These are phyloP conservation scores for Candida coquimbonensis DNA, from an alignment of 805 yeast species.

Conservation along the genomic window DNA sequence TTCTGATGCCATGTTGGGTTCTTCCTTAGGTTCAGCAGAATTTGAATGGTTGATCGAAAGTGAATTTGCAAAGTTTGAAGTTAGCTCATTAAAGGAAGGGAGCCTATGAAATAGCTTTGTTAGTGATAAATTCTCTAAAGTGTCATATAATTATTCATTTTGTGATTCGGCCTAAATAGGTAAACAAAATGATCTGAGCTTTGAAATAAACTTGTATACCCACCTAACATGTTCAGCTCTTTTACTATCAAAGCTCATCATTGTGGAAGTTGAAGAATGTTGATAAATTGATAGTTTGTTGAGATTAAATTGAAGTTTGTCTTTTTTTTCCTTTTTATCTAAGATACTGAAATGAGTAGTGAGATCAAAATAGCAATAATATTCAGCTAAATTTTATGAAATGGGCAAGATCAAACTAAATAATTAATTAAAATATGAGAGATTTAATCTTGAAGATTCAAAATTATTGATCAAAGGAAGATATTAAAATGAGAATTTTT, in stretches of 20 bases:
- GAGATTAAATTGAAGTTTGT: no score
- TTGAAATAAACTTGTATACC: not conserved
- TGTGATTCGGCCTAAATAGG: conserved; percentile 1
- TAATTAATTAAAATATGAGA: no score
- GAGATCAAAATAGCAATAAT: not conserved
- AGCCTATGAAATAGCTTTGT: conserved; percentile 12
- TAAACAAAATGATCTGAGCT: conserved; percentile 3
- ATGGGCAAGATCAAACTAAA: no score
- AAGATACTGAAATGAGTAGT: not conserved
- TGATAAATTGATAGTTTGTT: no score
- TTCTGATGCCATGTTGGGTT: no score
- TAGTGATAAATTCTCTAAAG: conserved; percentile 4
- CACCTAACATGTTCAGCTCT: conserved; percentile 6
- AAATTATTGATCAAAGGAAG: no score
- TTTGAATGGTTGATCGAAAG: not conserved
- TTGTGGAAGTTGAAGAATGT: not conserved
- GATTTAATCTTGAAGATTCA: no score
- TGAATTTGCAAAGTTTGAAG: conserved; percentile 11
- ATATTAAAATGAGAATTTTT: no score
- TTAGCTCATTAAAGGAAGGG: conserved; percentile 21
- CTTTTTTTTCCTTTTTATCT: no score
- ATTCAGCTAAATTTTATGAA: no score
- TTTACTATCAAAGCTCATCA: conserved; percentile 11
- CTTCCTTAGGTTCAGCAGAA: no score
- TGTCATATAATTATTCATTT: not conserved